These are phyloP conservation scores for Petasospora rhodanensis DNA, from an alignment of 1,139 yeast species.

Conservation along the genomic window DNA sequence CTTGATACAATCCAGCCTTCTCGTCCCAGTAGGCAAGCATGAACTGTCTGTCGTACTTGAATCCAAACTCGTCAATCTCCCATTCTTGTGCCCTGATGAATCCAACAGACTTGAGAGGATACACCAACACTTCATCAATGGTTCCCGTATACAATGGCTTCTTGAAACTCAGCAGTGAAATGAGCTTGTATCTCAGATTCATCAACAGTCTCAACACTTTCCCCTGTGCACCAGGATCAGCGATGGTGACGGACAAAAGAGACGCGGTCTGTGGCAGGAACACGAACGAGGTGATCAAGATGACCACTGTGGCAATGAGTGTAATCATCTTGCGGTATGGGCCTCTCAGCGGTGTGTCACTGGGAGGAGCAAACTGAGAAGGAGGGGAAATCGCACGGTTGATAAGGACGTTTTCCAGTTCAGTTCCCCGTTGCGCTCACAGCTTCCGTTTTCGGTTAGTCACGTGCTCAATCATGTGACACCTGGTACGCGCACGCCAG, in stretches of 20 bases:
- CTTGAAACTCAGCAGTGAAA: slow-evolving; percentile 3
- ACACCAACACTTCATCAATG: slow-evolving; percentile 30
- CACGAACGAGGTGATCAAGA: slow-evolving; percentile 5
- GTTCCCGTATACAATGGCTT: slow-evolving; percentile 17
- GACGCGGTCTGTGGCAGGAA: slow-evolving; percentile 3
- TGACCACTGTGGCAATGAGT: no score
- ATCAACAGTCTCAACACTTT: slow-evolving; percentile 1
- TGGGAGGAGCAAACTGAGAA: no score
- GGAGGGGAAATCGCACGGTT: no score
- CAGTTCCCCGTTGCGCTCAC: no score
- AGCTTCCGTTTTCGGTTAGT: no score
- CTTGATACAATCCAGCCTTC: slow-evolving; percentile 24
- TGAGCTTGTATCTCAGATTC: slow-evolving; percentile 8
- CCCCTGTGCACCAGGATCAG: slow-evolving; percentile 5
- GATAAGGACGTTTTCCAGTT: no score
- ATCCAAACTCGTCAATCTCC: slow-evolving; percentile 35
- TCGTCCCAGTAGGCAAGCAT: slow-evolving; percentile 31
- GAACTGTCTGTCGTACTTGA: slow-evolving; percentile 38
- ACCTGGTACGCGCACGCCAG: no score
- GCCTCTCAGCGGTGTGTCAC: no score
- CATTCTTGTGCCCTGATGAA: slow-evolving; percentile 33
- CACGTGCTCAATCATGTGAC: no score
- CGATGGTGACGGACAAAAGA: slow-evolving; percentile 3
- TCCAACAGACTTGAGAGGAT: slow-evolving; percentile 39
- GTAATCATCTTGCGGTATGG: no score